Evolutionary conservation across 2,329 filamentous ascomycete species (phyloP).

Genomic region (Gnomoniopsis smithogilvyi): DNA sequence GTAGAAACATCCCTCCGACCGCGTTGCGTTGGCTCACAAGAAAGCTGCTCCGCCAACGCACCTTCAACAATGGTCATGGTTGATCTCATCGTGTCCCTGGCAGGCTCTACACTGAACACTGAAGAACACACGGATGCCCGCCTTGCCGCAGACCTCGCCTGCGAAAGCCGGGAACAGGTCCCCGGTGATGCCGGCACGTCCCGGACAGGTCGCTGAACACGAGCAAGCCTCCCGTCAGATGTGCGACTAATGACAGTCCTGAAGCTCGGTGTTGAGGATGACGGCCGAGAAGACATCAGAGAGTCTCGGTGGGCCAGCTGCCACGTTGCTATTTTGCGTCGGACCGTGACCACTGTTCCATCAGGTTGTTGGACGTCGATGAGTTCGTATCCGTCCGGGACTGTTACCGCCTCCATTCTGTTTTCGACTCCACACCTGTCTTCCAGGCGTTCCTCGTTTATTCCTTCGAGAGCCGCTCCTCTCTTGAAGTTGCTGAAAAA

Average conservation of each 20-base stretch:
- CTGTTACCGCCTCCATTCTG: not conserved
- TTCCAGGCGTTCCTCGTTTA: not conserved
- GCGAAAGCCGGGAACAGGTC: not conserved
- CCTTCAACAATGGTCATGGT: constrained; percentile 6
- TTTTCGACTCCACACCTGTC: not conserved
- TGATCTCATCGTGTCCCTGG: constrained; percentile 1
- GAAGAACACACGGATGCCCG: not conserved
- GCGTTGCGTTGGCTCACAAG: not conserved
- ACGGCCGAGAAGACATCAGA: not conserved
- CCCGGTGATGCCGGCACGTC: not conserved
- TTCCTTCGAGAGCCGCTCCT: not conserved
- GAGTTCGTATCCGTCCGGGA: constrained; percentile 14
- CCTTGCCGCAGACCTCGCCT: not conserved
- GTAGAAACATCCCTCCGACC: not conserved
- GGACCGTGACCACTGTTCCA: constrained; percentile 9
- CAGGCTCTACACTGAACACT: not conserved
- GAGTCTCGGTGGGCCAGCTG: not conserved
- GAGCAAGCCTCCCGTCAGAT: constrained; percentile 1
- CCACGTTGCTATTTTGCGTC: constrained; percentile 2
- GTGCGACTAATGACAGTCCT: constrained; percentile 2
- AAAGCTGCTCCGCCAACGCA: constrained; percentile 7
- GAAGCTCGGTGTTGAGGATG: not conserved
- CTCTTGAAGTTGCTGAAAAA: not conserved
- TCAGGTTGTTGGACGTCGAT: constrained; percentile 8
- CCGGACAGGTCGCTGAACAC: constrained; percentile 6